phyloP scores from a whole-genome alignment of 164 flowering plant species.

The Malania oleifera region DNA sequence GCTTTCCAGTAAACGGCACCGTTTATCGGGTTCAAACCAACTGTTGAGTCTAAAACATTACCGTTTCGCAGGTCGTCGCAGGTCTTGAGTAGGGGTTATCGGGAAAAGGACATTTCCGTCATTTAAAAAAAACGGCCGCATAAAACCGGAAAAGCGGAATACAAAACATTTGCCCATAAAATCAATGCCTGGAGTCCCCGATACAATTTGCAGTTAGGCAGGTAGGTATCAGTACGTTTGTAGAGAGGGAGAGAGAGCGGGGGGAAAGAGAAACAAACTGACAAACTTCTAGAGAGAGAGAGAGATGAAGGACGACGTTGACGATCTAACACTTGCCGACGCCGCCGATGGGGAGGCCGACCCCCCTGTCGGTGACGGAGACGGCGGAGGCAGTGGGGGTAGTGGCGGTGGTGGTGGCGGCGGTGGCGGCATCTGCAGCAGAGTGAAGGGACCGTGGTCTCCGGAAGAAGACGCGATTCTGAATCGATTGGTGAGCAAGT shows the following conservation, averaged over 20 bases:
- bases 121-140: constrained; percentile 9
- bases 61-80: too few species aligned
- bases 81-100: too few species aligned
- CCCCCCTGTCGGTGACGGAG: background rate
- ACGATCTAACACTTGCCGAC: background rate
- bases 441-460: constrained; percentile 51
- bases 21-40: too few species aligned
- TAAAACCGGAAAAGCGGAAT: constrained; percentile 6
- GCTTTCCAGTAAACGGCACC: too few species aligned
- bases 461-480: constrained; percentile 50
- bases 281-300: background rate
- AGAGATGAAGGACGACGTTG: constrained; percentile 10
- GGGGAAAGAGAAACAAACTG: background rate
- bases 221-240: constrained; percentile 15
- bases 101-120: constrained; percentile 12
- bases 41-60: too few species aligned
- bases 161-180: constrained; percentile 15
- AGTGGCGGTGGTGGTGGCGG: constrained; percentile 17
- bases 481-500: constrained; percentile 32
- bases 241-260: background rate
- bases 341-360: background rate
- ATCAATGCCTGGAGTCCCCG: background rate
- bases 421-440: constrained; percentile 7
- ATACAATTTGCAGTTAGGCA: constrained; percentile 19
- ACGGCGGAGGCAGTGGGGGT: constrained; percentile 1